Base-by-base conservation (phyloP, 768 basidiomycete species). In the Collybiopsis confluens region DNA sequence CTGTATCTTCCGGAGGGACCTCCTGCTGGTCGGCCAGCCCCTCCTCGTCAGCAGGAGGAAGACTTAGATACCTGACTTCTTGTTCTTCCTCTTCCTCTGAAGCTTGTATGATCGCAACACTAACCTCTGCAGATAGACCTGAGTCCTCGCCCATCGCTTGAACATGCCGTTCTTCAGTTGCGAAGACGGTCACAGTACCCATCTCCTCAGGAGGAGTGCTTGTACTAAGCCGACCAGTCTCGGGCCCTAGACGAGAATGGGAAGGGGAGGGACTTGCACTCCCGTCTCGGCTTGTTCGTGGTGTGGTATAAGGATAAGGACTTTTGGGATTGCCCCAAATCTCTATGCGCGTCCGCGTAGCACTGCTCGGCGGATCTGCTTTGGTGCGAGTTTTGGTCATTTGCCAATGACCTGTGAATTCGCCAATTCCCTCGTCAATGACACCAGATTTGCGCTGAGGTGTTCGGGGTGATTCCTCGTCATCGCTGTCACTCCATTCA, bases 301-400 rank as follows among this genome's bases (percentile, higher is more conserved):
- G 40, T 18, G 35, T 24, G 15, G n/a, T 3, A 16, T 45, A 50
- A 11, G 83, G 87, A 64, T 79, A 86, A 0, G 87, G 87, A 50
- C 86, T 89, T 40, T 82, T 75, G 1, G 88, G 87, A 10, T 82
- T 73, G 2, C 88, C 86, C 86, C 87, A 88, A 18, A 71, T 66
- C 24, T 81, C 78, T 66, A 74, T 77, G 35, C 79, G 71, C 5
- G 61, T 68, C 28, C 70, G 66, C 18, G 81, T 82, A 13, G 69
- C 71, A 58, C 79, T 83, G 46, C 81, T 81, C 3, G 85, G 83
- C 1, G 86, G 85, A 57, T 85, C 87, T 16, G 66, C 68, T 69
- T 88, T 88, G 18, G 82, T 86, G 18, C 76, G 82, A 3, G 88
- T 76, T 7, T 62, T 70, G 47, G 83, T 57, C 54, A 77, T 73